Evolutionary conservation across 805 yeast species (phyloP), one percentile per base, ranked within the genome.

Genomic region (Maudiozyma serrabonitensis): DNA sequence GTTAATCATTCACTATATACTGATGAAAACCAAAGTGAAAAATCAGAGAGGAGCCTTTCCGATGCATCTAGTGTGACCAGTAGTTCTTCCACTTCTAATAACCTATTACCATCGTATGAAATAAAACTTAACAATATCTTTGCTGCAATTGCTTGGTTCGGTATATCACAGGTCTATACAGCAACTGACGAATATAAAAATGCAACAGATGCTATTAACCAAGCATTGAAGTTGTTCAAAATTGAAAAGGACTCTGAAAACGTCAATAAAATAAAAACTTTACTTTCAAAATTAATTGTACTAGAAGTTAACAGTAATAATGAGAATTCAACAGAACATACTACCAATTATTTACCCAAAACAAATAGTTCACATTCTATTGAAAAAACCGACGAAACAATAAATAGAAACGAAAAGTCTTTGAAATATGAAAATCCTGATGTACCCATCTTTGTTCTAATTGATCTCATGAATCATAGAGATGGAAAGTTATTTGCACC

Each of bases 1-100:
- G 72, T 81, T 18, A 68, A 80, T 41, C 8, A 49, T 12, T 47
- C 51, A 43, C 60, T 79, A 11, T 48, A 52, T 13, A 19, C 37
- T 37, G 52, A 50, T 28, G 37, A 21, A 11, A 9, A 6, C 19
- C 21, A 31, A 21, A 23, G 32, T 15, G 31, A 25, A 15, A 43
- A 31, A 11, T n/a, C 18, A 21, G 26, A 16, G n/a, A 41, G 13
- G 5, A 31, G 35, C 28, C 34, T 34, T 13, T 28, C 41, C 16
- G 16, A 11, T 32, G 37, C 26, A 13, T 18, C 41, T 6, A 41
- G 16, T 16, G 25, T 16, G 18, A n/a, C 28, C 7, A 31, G 34
- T 26, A 26, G 37, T 13, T 26, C 46, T 35, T 41, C 45, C 4
- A 28, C 31, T 15, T n/a, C 12, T 23, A 41, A 41, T 11, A 34